Evolutionary conservation across 2,329 filamentous ascomycete genomes (phyloP).

Genomic region (Phialocephala subalpina): DNA sequence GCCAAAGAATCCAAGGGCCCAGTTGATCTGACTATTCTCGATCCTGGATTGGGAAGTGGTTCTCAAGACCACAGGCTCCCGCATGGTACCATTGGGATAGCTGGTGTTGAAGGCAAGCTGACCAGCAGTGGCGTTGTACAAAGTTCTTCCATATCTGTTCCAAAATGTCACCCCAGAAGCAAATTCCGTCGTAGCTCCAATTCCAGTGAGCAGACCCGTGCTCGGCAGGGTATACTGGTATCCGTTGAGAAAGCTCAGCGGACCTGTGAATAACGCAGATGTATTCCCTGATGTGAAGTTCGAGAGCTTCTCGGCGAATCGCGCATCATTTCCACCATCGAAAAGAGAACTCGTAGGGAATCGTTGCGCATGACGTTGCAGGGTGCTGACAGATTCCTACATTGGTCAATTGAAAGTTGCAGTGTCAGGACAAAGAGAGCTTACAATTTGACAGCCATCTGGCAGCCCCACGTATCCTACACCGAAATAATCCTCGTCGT

Average conservation of each 20-base stretch:
- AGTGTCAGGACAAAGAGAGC: background rate
- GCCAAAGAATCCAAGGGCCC: constrained; percentile 61
- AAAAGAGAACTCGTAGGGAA: constrained; percentile 53
- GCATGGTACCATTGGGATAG: constrained; percentile 54
- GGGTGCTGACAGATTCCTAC: constrained; percentile 50
- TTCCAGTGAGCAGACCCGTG: constrained; percentile 53
- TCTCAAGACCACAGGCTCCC: constrained; percentile 58
- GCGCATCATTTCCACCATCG: constrained; percentile 57
- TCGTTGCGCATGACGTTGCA: constrained; percentile 63
- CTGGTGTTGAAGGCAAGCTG: constrained; percentile 57
- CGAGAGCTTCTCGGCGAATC: constrained; percentile 56
- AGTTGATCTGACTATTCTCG: constrained; percentile 60
- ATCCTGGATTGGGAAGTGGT: constrained; percentile 63
- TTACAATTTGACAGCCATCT: constrained; percentile 59
- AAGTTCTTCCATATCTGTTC: constrained; percentile 60
- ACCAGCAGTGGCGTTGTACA: constrained; percentile 57
- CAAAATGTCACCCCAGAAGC: constrained; percentile 58
- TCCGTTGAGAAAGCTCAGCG: constrained; percentile 59
- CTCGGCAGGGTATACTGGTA: constrained; percentile 57
- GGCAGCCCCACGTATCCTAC: constrained; percentile 56
- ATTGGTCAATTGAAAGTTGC: background rate
- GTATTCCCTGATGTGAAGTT: constrained; percentile 52
- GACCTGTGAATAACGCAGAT: constrained; percentile 50
- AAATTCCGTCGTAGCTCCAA: constrained; percentile 59
- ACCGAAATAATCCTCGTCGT: constrained; percentile 54